Evolutionary conservation across 1,284 basidiomycete species (phyloP), one percentile per base, ranked within the genome.

Genomic region (Bjerkandera adusta): DNA sequence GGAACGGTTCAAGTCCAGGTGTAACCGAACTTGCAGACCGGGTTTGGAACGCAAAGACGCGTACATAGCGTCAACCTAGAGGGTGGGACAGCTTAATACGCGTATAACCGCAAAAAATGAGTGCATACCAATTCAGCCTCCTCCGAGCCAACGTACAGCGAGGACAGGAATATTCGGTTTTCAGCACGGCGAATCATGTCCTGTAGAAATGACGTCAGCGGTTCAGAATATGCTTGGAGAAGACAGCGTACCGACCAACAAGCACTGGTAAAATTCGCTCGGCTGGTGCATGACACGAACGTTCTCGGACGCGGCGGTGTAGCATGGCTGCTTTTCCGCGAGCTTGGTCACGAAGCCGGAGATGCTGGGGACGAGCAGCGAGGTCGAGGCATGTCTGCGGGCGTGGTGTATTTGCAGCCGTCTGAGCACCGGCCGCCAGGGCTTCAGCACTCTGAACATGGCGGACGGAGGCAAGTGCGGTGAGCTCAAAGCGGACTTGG

Each of bases 1-100:
- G 1, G 92, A 91, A 33, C 96, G 85, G 60, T 97, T 89, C 49
- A 91, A 79, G 68, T 99, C 97, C 49, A 96, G 77, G 30, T 91
- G 76, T 44, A 99, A 70, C 38, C 86, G 73, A 12, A 96, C 69
- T 21, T 81, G 76, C 1, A 99, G 73, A 2, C 71, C 55, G 0
- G 79, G 77, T 49, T 85, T 89, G 2, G 65, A 60, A 30, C 65
- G 64, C 3, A 97, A 72, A 2, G 87, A 77, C 1, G 71, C 57
- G 38, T 76, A 69, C 29, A 97, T 67, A 1, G 85, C 70, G 33
- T 79, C 71, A 51, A 96, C 71, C 93, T 96, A 54, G 21, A 22
- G 16, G 6, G n/a, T n/a, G 29, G 21, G 35, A 7, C 46, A 6
- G 24, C n/a, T n/a, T n/a, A n/a, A n/a, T n/a, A n/a, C n/a, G n/a